phyloP scores from a whole-genome alignment of 2,329 filamentous ascomycete genomes.

The Calonectria fujianensis region DNA sequence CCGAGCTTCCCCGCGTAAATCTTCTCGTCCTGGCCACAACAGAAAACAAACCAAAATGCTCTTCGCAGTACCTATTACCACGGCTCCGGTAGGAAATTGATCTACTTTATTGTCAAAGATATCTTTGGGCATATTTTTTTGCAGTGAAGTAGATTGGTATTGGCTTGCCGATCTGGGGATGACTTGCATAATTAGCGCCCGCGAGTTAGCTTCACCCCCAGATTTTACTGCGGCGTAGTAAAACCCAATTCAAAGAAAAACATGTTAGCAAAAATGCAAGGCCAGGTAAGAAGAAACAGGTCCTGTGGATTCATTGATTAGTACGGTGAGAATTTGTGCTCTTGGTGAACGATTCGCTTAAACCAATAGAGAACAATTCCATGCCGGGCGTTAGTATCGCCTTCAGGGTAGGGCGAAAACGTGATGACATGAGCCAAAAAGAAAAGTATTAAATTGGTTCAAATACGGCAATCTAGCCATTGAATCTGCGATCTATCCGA shows the following conservation, averaged over 20 bases:
- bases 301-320: background rate
- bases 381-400: too few species aligned
- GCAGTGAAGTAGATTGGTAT: background rate
- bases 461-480: background rate
- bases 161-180: background rate
- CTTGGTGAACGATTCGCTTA: background rate
- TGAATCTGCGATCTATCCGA: slow-evolving; percentile 34
- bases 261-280: background rate
- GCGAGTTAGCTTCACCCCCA: background rate
- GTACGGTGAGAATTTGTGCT: background rate
- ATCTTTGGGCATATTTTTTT: background rate
- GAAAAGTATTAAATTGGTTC: background rate
- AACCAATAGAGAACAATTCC: background rate
- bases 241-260: background rate
- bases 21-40: background rate
- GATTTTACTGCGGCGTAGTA: background rate
- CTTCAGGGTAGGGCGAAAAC: too few species aligned
- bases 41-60: background rate
- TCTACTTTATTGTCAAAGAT: background rate
- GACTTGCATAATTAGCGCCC: background rate
- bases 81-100: background rate
- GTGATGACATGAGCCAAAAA: too few species aligned
- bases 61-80: background rate
- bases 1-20: background rate
- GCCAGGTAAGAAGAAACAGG: background rate